Base-by-base conservation (phyloP, 2,329 filamentous ascomycete species). In the Phaeophleospora eucalypticola region DNA sequence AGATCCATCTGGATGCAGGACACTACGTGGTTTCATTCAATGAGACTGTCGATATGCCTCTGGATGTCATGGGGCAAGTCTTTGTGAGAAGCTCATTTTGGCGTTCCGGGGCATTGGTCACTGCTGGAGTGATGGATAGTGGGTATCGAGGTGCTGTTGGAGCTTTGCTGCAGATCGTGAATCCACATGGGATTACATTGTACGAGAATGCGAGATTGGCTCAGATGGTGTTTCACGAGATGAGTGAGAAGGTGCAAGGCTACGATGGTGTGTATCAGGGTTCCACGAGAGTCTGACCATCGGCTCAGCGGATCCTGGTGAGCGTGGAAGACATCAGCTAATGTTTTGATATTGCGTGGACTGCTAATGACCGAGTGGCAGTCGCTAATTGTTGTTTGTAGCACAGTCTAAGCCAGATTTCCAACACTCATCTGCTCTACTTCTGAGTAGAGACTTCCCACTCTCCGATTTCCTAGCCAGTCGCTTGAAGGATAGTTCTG, bases 111-210 rank as follows among this genome's bases (percentile, higher is more conserved):
- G 67, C 64, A 0, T 36, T 57, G 1, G 44, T 73, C 12, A 52
- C 44, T 27, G 67, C 70, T 8, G 70, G 71, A 1, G 68, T 72
- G 2, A 60, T 72, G 37, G 71, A 74, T 52, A 61, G 62, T 17
- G 71, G 70, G 2, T 74, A 73, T 49, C 56, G 68, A 29, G 71
- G 71, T 16, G 65, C 65, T 2, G 43, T 72, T 9, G 69, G 69
- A 0, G 68, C 63, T 16, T 49, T 72, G 53, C 49, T 72, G 51
- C 59, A 70, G 34, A 52, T 57, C 3, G 16, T 43, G n/a, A 54
- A 49, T 48, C 47, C 49, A 14, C 32, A 53, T 15, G 70, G 70
- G 0, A 27, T 71, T n/a, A 43, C 59, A 9, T 44, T 72, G 10
- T 52, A 63, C 38, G 56, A 47, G 20, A 49, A 68, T 49, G 68